Conservation (phyloP, 768 basidiomycete species). For the Lanmaoa rubissima region DNA sequence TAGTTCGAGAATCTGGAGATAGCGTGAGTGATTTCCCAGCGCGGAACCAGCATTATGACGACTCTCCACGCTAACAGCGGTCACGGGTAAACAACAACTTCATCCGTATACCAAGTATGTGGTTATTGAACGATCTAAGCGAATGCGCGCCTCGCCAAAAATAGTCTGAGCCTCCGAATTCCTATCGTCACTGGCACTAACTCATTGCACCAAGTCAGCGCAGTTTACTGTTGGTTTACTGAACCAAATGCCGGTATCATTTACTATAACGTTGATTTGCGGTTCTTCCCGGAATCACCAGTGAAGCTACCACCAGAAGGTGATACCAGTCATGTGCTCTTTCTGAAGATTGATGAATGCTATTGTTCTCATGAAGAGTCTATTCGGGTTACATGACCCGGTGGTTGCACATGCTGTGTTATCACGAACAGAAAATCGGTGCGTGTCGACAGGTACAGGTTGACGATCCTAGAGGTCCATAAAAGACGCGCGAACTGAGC, state of each 20-base stretch:
- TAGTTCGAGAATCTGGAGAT: background rate
- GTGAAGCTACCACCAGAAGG: too few species aligned
- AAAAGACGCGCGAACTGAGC: slow-evolving; percentile 4
- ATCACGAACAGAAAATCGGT: slow-evolving; percentile 4
- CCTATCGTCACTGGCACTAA: too few species aligned
- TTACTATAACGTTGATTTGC: background rate
- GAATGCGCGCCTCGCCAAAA: background rate
- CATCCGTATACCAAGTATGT: background rate
- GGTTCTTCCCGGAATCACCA: background rate
- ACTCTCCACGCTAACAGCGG: background rate
- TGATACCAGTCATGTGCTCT: background rate
- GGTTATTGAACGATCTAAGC: background rate
- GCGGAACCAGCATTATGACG: background rate
- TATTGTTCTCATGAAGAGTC: slow-evolving; percentile 3
- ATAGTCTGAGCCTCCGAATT: background rate
- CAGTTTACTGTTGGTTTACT: too few species aligned
- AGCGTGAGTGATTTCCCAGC: slow-evolving; percentile 5
- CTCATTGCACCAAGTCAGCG: background rate
- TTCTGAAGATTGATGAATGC: background rate
- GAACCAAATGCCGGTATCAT: background rate
- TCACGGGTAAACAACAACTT: background rate
- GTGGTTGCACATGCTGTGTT: slow-evolving; percentile 13
- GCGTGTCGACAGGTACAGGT: background rate
- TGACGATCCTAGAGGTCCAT: background rate
- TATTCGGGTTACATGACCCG: background rate